Evolutionary conservation across 2,329 filamentous ascomycete genomes (phyloP).

Genomic region (Fonsecaea pedrosoi): DNA sequence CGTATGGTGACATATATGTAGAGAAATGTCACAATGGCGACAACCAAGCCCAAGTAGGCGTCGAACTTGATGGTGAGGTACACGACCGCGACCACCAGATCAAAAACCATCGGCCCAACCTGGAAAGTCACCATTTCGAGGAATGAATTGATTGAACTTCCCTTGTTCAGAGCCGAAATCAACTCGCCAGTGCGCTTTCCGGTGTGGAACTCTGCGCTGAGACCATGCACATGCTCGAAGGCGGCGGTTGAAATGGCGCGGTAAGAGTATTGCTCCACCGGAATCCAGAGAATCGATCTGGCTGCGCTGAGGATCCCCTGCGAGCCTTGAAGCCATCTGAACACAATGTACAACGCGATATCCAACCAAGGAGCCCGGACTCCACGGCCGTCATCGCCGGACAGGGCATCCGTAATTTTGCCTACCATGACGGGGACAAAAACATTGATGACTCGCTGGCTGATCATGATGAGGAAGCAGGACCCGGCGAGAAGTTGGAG

Average conservation of each 20-base stretch:
- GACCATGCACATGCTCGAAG: constrained; percentile 94
- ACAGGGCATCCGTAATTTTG: constrained; percentile 76
- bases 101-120: constrained; percentile 91
- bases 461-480: constrained; percentile 79
- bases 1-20: constrained; percentile 97
- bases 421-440: constrained; percentile 84
- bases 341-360: constrained; percentile 77
- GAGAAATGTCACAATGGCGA: constrained; percentile 89
- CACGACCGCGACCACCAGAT: constrained; percentile 81
- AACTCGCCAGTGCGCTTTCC: constrained; percentile 97
- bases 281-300: constrained; percentile 89
- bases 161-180: constrained; percentile 92
- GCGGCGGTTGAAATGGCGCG: constrained; percentile 90
- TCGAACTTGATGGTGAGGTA: constrained; percentile 83
- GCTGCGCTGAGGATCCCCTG: constrained; percentile 85
- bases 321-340: constrained; percentile 82
- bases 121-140: constrained; percentile 96
- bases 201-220: constrained; percentile 95
- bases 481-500: constrained; percentile 80
- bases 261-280: constrained; percentile 96
- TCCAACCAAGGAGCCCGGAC: constrained; percentile 72
- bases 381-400: constrained; percentile 60
- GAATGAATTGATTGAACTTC: constrained; percentile 93
- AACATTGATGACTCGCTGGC: constrained; percentile 85
- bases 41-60: constrained; percentile 86